Conservation (phyloP, 1,284 basidiomycete genomes). For the Tylopilus sp. region DNA sequence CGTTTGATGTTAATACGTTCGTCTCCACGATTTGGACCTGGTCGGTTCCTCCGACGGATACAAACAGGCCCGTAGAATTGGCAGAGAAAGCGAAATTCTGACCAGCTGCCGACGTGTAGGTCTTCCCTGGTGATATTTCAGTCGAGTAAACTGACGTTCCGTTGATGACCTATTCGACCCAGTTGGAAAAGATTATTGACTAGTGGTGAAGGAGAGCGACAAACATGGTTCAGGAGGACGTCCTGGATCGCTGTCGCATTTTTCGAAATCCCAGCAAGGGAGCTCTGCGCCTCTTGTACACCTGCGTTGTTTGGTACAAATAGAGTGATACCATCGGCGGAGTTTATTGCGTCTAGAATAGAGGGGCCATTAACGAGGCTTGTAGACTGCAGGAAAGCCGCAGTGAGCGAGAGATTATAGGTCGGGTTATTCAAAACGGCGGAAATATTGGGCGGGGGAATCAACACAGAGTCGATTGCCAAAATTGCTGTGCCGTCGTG, state of each 20-base stretch:
- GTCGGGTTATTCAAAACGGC: constrained; percentile 38
- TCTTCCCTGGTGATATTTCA: constrained; percentile 34
- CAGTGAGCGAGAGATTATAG: constrained; percentile 28
- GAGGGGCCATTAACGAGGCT: constrained; percentile 29
- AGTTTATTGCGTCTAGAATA: constrained; percentile 40
- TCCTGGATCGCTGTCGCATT: constrained; percentile 46
- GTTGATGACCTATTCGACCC: constrained; percentile 52
- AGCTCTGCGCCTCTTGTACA: constrained; percentile 37
- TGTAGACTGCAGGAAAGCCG: constrained; percentile 24
- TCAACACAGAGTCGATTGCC: constrained; percentile 49
- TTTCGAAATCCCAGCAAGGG: constrained; percentile 37
- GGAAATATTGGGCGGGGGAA: constrained; percentile 50
- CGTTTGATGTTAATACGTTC: constrained; percentile 67
- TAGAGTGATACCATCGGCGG: constrained; percentile 58
- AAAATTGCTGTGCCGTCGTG: constrained; percentile 51
- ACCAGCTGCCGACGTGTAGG: constrained; percentile 58
- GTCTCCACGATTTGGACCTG: constrained; percentile 57
- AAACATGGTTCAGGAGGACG: constrained; percentile 62
- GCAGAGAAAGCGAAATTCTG: constrained; percentile 49
- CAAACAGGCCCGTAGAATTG: constrained; percentile 62
- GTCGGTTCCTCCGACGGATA: constrained; percentile 47
- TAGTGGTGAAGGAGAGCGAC: constrained; percentile 16
- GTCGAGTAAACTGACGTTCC: constrained; percentile 67
- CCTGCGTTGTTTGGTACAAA: constrained; percentile 64
- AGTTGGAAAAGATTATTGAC: neutral